Evolutionary conservation across 371 early-diverging fungal genomes (phyloP), one percentile per base, ranked within the genome.

Genomic region (Rhizopus sp.): DNA sequence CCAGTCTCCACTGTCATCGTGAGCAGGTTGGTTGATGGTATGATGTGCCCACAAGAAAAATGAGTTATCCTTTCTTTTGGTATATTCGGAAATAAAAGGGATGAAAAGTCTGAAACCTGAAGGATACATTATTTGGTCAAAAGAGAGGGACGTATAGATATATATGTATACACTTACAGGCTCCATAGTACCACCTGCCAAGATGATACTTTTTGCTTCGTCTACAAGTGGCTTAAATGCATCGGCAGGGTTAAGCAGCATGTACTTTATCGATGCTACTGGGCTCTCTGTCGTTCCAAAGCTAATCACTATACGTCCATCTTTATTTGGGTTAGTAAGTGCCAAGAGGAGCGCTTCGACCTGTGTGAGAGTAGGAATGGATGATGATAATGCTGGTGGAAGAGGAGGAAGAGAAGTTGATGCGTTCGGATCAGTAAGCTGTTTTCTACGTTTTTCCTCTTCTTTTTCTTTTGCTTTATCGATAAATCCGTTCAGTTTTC

Each of bases 101-200:
- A 55, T 1, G 77, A 55, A 16, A 85, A 75, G 57, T 81, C 83
- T 3, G 73, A 68, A 38, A 77, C 58, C 75, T 75, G 0, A 9
- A 39, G 35, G 23, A 15, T 9, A 33, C 17, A n/a, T 1, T 17
- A 12, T 15, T 31, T 37, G 45, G 13, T 40, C 29, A 16, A 9
- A 29, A 13, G 4, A 53, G 30, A 7, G 23, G 1, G 10, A 4
- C 40, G 7, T n/a, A 33, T n/a, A 33, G 4, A 44, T 12, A 3
- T 33, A n/a, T 30, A 49, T 16, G 34, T 13, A 9, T 7, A 54
- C 63, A 51, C 78, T 66, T 62, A 92, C 88, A 1, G 98, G 98
- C 58, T 90, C 89, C 94, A 99, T 93, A 0, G 99, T 97, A 17
- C 99, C 99, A 55, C 99, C 98, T 0, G 98, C 94, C 31, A 99